These are phyloP conservation scores for Mycosarcoma mackinlayi DNA, from an alignment of 1,284 basidiomycete genomes.

Conservation along the genomic window DNA sequence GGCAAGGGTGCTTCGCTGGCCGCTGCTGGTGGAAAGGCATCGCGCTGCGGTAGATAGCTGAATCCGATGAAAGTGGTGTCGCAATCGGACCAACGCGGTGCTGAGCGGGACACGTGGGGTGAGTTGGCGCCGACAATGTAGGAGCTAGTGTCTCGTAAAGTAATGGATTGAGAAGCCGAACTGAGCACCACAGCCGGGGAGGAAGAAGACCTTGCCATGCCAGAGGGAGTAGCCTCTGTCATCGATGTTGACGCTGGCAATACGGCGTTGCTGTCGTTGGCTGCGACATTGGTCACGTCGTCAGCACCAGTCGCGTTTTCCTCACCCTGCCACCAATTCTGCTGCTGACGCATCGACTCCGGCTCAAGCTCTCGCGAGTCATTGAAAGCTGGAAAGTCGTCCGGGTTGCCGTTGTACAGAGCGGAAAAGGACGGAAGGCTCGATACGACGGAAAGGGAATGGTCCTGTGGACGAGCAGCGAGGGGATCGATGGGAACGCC, in stretches of 20 bases:
- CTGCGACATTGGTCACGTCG: not conserved
- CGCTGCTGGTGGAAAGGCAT: constrained; percentile 24
- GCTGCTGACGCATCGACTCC: constrained; percentile 20
- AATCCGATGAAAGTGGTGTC: constrained; percentile 57
- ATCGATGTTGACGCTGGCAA: not conserved
- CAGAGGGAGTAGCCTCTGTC: not conserved
- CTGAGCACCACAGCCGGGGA: constrained; percentile 32
- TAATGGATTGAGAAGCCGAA: constrained; percentile 7
- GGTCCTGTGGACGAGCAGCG: constrained; percentile 19
- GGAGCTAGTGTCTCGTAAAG: constrained; percentile 13
- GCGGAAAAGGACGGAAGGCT: constrained; percentile 61
- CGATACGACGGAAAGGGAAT: constrained; percentile 43
- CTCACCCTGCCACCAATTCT: constrained; percentile 23
- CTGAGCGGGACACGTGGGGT: constrained; percentile 16
- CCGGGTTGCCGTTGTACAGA: constrained; percentile 54
- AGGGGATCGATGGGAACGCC: constrained; percentile 1
- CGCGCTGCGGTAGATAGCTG: constrained; percentile 51
- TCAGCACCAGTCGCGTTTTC: not conserved
- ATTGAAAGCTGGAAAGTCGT: constrained; percentile 61
- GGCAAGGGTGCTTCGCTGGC: constrained; percentile 1
- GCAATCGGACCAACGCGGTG: constrained; percentile 54
- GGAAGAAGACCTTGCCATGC: constrained; percentile 37
- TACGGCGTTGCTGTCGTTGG: not conserved
- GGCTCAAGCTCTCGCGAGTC: constrained; percentile 51
- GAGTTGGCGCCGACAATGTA: constrained; percentile 9